These are phyloP conservation scores for Penicillium sp. DNA, from an alignment of 2,329 filamentous ascomycete genomes.

Conservation along the genomic window DNA sequence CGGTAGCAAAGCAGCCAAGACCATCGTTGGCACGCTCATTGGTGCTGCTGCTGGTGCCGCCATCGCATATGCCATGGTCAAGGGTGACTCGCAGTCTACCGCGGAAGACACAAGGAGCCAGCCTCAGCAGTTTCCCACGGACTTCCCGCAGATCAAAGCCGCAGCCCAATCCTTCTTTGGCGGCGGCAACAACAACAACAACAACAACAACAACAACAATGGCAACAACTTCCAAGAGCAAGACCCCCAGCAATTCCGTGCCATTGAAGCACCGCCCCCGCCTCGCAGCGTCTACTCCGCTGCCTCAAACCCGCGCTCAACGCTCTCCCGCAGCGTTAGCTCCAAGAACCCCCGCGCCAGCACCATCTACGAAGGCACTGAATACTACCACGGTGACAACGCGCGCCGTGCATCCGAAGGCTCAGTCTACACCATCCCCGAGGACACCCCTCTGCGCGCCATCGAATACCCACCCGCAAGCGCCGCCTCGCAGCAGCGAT, in stretches of 20 bases:
- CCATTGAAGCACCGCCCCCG: constrained; percentile 35
- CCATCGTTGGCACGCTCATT: constrained; percentile 72
- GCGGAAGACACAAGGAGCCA: constrained; percentile 20
- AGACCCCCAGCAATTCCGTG: constrained; percentile 28
- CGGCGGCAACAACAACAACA: constrained; percentile 1
- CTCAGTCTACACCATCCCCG: constrained; percentile 37
- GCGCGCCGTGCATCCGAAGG: constrained; percentile 39
- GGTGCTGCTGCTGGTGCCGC: constrained; percentile 78
- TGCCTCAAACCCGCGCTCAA: constrained; percentile 31
- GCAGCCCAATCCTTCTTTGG: constrained; percentile 22
- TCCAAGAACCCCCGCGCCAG: constrained; percentile 45
- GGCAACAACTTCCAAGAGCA: constrained; percentile 13
- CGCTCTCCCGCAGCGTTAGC: constrained; percentile 34
- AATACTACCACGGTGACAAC: constrained; percentile 33
- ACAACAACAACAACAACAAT: constrained; percentile 4
- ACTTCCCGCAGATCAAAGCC: constrained; percentile 26
- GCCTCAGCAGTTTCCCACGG: constrained; percentile 27
- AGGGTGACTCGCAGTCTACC: constrained; percentile 50
- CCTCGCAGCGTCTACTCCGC: constrained; percentile 24
- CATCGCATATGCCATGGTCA: constrained; percentile 72
- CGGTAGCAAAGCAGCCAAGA: constrained; percentile 55
- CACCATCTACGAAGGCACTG: constrained; percentile 44
- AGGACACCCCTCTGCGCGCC: constrained; percentile 39
- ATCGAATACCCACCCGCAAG: constrained; percentile 40
- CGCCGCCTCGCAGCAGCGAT: constrained; percentile 23